Evolutionary conservation across 331 rosid genomes (phyloP).

Genomic region (Quercus tomentella): DNA sequence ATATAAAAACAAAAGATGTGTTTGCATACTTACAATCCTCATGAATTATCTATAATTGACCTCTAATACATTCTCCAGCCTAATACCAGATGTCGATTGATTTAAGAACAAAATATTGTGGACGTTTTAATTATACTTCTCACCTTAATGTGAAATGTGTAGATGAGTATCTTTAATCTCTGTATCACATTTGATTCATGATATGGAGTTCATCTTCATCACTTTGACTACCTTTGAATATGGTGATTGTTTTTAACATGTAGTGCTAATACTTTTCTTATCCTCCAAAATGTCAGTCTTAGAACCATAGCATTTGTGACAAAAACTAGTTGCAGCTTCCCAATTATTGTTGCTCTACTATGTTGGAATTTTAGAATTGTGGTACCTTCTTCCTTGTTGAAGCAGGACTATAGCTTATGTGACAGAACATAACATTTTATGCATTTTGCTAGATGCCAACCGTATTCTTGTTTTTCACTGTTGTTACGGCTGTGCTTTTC

Average conservation of each 20-base stretch:
- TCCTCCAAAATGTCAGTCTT: background rate
- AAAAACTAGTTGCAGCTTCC: background rate
- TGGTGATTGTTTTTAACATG: background rate
- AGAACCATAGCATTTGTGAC: background rate
- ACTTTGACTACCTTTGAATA: background rate
- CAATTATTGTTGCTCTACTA: background rate
- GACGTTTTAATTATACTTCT: background rate
- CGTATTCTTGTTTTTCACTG: background rate
- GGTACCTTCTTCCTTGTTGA: background rate
- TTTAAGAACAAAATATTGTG: background rate
- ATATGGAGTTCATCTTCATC: background rate
- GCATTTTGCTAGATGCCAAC: background rate
- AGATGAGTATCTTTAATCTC: background rate
- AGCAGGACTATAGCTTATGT: background rate
- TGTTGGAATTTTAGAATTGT: background rate
- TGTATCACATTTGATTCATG: background rate
- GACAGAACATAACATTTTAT: background rate
- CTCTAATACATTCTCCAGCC: background rate
- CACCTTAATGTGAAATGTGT: background rate
- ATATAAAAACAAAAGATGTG: background rate
- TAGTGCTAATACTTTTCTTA: background rate
- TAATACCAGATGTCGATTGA: background rate
- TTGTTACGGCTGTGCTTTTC: background rate
- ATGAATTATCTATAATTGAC: background rate
- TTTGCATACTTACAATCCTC: background rate